Evolutionary conservation across 2,329 filamentous ascomycete species (phyloP).

Genomic region (Colletotrichum graminicola): DNA sequence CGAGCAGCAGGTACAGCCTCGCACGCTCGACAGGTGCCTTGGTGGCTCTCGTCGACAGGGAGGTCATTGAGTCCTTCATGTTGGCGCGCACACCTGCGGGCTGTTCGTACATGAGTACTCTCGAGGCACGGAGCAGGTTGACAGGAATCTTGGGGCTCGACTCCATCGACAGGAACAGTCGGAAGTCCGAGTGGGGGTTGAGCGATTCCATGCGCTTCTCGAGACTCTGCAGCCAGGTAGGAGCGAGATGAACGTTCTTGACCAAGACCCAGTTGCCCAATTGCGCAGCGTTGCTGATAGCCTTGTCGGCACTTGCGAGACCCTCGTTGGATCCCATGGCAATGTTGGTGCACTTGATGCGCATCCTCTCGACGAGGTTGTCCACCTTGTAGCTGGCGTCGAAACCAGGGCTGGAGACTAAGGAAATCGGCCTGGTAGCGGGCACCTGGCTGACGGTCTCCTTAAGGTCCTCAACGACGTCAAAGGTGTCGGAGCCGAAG

Average conservation of each 20-base stretch:
- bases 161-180: conserved; percentile 98
- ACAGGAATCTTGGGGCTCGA: conserved; percentile 96
- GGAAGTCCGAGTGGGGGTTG: conserved; percentile 92
- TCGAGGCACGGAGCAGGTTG: conserved; percentile 91
- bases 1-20: conserved; percentile 89
- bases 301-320: conserved; percentile 92
- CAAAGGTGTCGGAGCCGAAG: conserved; percentile 86
- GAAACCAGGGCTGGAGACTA: conserved; percentile 96
- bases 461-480: conserved; percentile 86
- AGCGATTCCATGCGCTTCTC: conserved; percentile 97
- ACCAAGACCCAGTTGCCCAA: conserved; percentile 95
- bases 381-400: conserved; percentile 99
- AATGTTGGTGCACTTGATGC: conserved; percentile 91
- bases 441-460: conserved; percentile 87
- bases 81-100: conserved; percentile 96
- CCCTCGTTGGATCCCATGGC: conserved; percentile 99
- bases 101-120: conserved; percentile 98
- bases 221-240: conserved; percentile 95
- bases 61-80: conserved; percentile 96
- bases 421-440: conserved; percentile 85
- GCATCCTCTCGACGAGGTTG: conserved; percentile 86
- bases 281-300: conserved; percentile 91
- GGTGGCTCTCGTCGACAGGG: conserved; percentile 78
- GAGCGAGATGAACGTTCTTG: conserved; percentile 98
- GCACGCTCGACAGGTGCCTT: conserved; percentile 92